A percentile compares a stretch with the other conserved stretches of the same genome.
Conservation (phyloP, 2,329 filamentous ascomycete genomes). For the Parafenestella ontariensis region DNA sequence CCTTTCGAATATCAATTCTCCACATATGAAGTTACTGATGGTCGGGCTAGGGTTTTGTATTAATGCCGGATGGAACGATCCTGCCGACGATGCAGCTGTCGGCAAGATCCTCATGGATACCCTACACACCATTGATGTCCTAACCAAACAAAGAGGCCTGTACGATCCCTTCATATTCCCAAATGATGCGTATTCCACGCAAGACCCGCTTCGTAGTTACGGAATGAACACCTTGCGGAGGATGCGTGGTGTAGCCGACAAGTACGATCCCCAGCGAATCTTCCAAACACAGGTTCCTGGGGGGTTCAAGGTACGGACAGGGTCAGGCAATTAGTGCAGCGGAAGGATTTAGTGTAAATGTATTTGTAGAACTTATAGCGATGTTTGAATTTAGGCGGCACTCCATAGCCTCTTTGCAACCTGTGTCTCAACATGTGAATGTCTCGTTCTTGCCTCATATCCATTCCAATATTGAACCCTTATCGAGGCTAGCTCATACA, state of each 20-base stretch:
- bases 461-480: neutral
- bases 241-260: slow-evolving; percentile 7
- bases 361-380: neutral
- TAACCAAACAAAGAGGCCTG: neutral
- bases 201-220: neutral
- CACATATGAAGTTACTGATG: neutral
- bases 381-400: neutral
- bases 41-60: slow-evolving; percentile 1
- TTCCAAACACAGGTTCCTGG: slow-evolving; percentile 12
- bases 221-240: slow-evolving; percentile 3
- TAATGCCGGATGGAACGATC: slow-evolving; percentile 6
- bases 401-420: neutral
- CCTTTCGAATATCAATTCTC: neutral
- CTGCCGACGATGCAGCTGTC: slow-evolving; percentile 2
- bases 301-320: slow-evolving; percentile 4
- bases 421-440: neutral
- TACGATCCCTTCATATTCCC: neutral
- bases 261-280: slow-evolving; percentile 17
- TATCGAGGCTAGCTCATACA: neutral
- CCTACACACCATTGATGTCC: neutral
- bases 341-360: neutral
- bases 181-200: neutral
- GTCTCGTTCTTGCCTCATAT: neutral
- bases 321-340: neutral
- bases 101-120: neutral